phyloP scores from a whole-genome alignment of 2,329 filamentous ascomycete species.

The Leptographium procerum region DNA sequence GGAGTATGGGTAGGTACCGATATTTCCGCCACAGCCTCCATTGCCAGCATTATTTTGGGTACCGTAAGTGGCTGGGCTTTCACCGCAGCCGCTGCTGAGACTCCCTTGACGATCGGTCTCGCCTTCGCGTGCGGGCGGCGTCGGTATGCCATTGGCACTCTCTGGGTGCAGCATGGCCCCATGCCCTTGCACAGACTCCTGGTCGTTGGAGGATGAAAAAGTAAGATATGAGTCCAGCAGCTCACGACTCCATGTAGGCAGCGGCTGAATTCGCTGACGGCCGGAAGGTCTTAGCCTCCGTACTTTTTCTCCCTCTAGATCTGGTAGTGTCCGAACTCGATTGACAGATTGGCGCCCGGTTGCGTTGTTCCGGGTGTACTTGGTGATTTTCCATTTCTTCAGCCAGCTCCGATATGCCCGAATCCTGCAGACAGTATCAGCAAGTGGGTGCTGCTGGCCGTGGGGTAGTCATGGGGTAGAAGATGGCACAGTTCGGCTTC shows the following conservation, averaged over 20 bases:
- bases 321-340: too few species aligned
- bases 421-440: slow-evolving; percentile 7
- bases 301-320: background rate
- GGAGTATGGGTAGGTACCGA: too few species aligned
- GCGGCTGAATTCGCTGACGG: background rate
- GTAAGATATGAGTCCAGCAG: background rate
- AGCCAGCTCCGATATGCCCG: slow-evolving; percentile 39
- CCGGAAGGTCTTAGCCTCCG: background rate
- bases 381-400: slow-evolving; percentile 32
- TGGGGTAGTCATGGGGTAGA: background rate
- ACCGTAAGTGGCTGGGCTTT: background rate
- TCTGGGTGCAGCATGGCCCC: background rate
- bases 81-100: background rate
- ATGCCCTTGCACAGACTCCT: background rate
- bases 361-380: slow-evolving; percentile 27
- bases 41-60: too few species aligned
- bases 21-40: background rate
- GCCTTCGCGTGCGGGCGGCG: background rate
- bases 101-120: background rate
- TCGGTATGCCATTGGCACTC: background rate
- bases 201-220: background rate
- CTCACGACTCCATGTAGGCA: background rate
- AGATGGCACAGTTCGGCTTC: background rate
- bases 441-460: background rate
- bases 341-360: background rate